Percentiles rank a stretch among this genome's conserved stretches.
These are phyloP conservation scores for Apiospora aurea DNA, from an alignment of 2,329 filamentous ascomycete species.

Conservation along the genomic window DNA sequence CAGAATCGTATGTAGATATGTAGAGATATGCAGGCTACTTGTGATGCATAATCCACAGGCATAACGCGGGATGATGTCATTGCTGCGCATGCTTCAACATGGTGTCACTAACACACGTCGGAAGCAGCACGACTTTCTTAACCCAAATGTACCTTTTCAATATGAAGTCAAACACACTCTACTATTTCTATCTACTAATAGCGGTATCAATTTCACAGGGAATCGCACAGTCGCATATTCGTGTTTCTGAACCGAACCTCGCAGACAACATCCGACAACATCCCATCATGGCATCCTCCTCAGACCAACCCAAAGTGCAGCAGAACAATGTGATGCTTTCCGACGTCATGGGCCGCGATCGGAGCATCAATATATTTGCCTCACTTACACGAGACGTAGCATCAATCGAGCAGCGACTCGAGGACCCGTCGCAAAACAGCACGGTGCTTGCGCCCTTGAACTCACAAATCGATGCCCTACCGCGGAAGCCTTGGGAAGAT, in stretches of 20 bases:
- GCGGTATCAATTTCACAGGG: background rate
- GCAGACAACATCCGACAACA: conserved; percentile 4
- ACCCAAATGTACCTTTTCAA: background rate
- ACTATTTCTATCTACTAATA: background rate
- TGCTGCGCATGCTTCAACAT: background rate
- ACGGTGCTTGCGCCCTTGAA: conserved; percentile 91
- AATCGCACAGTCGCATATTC: background rate
- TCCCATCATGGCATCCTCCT: conserved; percentile 37
- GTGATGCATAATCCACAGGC: background rate
- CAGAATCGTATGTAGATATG: no score
- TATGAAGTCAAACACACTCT: conserved; percentile 20
- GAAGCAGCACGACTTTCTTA: background rate
- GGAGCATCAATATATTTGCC: conserved; percentile 84
- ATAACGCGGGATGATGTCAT: background rate
- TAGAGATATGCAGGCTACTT: background rate
- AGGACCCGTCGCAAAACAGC: conserved; percentile 71
- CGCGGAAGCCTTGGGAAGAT: conserved; percentile 87
- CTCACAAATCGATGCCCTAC: conserved; percentile 76
- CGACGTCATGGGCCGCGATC: conserved; percentile 82
- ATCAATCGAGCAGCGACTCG: conserved; percentile 71
- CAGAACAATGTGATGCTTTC: conserved; percentile 71
- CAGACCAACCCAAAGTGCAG: conserved; percentile 24
- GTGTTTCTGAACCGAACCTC: background rate
- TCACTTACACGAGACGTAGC: conserved; percentile 79
- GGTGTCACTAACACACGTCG: background rate